phyloP scores from a whole-genome alignment of 768 basidiomycete genomes.

The Suillus alpinus region DNA sequence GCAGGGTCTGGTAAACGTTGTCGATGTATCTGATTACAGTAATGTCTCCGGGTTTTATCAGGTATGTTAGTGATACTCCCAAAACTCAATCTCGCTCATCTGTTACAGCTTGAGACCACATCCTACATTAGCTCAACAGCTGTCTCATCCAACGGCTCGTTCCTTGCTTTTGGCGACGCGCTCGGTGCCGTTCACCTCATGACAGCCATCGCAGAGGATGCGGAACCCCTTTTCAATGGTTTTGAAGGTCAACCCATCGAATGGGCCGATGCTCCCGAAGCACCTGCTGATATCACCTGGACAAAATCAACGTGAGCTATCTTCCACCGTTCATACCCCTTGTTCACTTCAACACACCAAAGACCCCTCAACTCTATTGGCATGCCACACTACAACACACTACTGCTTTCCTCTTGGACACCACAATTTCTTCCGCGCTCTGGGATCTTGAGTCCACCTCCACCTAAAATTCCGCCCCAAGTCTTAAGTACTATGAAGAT shows the following conservation, averaged over 20 bases:
- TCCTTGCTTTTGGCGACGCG: constrained; percentile 89
- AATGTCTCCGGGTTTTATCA: constrained; percentile 76
- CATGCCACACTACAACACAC: constrained; percentile 75
- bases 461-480: constrained; percentile 75
- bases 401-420: constrained; percentile 67
- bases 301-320: constrained; percentile 67
- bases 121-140: constrained; percentile 80
- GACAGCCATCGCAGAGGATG: constrained; percentile 63
- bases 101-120: constrained; percentile 57
- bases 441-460: constrained; percentile 55
- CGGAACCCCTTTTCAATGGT: constrained; percentile 75
- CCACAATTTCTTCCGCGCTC: constrained; percentile 54
- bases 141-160: constrained; percentile 84
- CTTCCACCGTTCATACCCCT: not conserved
- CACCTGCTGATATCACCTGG: constrained; percentile 77
- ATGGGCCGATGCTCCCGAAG: constrained; percentile 75
- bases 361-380: constrained; percentile 90
- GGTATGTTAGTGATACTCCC: constrained; percentile 36
- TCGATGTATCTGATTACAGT: constrained; percentile 75
- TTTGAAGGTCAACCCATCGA: constrained; percentile 85
- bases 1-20: constrained; percentile 80
- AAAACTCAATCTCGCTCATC: not conserved
- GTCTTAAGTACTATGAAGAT: constrained; percentile 76
- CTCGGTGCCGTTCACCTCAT: constrained; percentile 82
- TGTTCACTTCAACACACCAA: not conserved